phyloP scores from a whole-genome alignment of 345 rosid species.

The Populus tremula region DNA sequence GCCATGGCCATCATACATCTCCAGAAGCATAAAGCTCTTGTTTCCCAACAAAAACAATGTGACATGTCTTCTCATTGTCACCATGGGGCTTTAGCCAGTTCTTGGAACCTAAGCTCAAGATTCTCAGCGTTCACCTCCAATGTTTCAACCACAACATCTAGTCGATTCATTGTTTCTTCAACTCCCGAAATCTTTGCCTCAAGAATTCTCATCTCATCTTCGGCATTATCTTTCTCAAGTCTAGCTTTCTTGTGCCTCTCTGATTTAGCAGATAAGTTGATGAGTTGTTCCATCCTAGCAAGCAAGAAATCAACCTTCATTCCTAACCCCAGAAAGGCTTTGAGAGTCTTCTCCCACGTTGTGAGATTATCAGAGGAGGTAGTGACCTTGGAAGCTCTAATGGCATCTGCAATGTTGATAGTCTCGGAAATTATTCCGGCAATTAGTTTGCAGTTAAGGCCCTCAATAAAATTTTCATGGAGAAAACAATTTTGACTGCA shows the following conservation, averaged over 20 bases:
- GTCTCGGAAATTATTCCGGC: constrained; percentile 32
- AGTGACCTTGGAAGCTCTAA: constrained; percentile 36
- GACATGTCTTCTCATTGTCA: neutral
- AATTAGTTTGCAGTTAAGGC: constrained; percentile 30
- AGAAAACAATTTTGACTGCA: constrained; percentile 35
- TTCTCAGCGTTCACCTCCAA: constrained; percentile 2
- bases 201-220: constrained; percentile 17
- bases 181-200: constrained; percentile 24
- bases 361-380: constrained; percentile 16
- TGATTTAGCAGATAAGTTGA: constrained; percentile 21
- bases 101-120: constrained; percentile 22
- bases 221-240: constrained; percentile 10
- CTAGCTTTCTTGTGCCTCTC: constrained; percentile 24
- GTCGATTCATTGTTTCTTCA: constrained; percentile 6
- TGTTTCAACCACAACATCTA: constrained; percentile 21
- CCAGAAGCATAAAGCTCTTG: neutral
- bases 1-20: too few relatives aligned
- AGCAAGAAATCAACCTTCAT: constrained; percentile 38
- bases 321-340: constrained; percentile 33
- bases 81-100: constrained; percentile 35
- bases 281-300: constrained; percentile 22
- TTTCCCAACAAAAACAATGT: neutral
- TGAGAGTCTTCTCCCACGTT: constrained; percentile 35
- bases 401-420: constrained; percentile 39
- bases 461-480: constrained; percentile 33